Conservation (phyloP, 1,139 yeast genomes). For the Oligophagozyma castellii region DNA sequence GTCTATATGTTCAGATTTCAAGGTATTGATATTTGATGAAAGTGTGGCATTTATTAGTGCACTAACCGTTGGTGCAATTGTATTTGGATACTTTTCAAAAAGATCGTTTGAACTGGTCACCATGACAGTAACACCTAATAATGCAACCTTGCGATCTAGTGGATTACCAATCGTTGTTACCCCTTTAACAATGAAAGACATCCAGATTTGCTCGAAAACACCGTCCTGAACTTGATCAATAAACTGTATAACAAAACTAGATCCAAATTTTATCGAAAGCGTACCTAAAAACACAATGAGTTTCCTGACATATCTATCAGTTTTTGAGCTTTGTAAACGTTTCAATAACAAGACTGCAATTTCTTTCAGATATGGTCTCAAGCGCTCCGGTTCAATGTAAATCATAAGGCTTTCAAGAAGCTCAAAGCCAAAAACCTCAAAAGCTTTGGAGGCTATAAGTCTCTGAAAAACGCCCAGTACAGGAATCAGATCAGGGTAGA, state of each 20-base stretch:
- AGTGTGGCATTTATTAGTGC: constrained; percentile 34
- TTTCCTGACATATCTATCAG: constrained; percentile 68
- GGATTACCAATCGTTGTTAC: constrained; percentile 52
- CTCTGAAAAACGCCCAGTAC: constrained; percentile 95
- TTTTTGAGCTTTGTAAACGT: constrained; percentile 65
- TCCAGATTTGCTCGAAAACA: constrained; percentile 47
- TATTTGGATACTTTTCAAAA: constrained; percentile 31
- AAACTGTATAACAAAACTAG: constrained; percentile 28
- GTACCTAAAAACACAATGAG: constrained; percentile 54
- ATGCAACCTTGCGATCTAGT: constrained; percentile 61
- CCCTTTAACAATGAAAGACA: constrained; percentile 53
- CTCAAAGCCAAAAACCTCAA: constrained; percentile 77
- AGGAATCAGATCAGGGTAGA: constrained; percentile 50
- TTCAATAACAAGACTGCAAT: constrained; percentile 66
- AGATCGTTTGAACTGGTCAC: constrained; percentile 22
- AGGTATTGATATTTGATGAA: constrained; percentile 24
- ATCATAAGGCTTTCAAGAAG: constrained; percentile 57
- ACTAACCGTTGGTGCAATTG: constrained; percentile 39
- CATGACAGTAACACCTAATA: constrained; percentile 60
- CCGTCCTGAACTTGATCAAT: constrained; percentile 30
- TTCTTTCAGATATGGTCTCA: constrained; percentile 52
- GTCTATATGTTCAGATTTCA: constrained; percentile 26
- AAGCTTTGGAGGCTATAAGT: constrained; percentile 67
- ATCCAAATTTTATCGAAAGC: constrained; percentile 29
- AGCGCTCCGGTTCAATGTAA: constrained; percentile 35